phyloP scores from a whole-genome alignment of 2,329 filamentous ascomycete genomes.

The Lithohypha guttulata region DNA sequence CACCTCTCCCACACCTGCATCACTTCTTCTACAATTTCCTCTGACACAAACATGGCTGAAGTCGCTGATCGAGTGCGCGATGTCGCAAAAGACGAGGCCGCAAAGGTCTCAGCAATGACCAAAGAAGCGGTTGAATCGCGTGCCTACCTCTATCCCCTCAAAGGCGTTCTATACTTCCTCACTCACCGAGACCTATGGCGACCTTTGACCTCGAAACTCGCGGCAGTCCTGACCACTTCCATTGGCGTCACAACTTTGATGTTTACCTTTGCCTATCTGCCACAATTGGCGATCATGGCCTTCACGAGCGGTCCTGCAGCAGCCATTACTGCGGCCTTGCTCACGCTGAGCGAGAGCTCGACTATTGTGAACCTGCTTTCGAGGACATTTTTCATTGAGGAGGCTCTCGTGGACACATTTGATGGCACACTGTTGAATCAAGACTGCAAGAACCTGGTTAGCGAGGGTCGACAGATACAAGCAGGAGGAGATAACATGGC shows the following conservation, averaged over 20 bases:
- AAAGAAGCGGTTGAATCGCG: conserved; percentile 62
- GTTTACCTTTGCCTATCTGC: conserved; percentile 80
- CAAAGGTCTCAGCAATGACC: conserved; percentile 53
- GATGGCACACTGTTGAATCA: conserved; percentile 56
- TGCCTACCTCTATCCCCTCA: conserved; percentile 79
- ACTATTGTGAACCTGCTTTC: conserved; percentile 43
- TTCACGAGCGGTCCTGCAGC: conserved; percentile 72
- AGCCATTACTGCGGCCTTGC: conserved; percentile 48
- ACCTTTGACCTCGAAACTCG: conserved; percentile 47
- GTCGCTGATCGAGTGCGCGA: conserved; percentile 45
- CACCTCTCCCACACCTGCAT: not conserved
- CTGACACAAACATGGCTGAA: conserved; percentile 5
- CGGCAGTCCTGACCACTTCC: conserved; percentile 58
- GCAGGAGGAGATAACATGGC: conserved; percentile 41
- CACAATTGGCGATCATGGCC: conserved; percentile 70
- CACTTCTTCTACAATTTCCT: too few relatives aligned
- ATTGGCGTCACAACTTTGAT: conserved; percentile 62
- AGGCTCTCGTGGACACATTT: conserved; percentile 78
- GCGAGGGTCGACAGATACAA: conserved; percentile 63
- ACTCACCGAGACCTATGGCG: conserved; percentile 47
- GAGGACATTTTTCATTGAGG: conserved; percentile 65
- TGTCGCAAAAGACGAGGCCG: conserved; percentile 57
- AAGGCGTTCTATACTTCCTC: conserved; percentile 51
- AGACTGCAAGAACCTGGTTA: conserved; percentile 52
- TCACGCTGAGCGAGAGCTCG: conserved; percentile 48